Evolutionary conservation across 2,329 filamentous ascomycete species (phyloP).

Genomic region (Hymenoscyphus salicellus): DNA sequence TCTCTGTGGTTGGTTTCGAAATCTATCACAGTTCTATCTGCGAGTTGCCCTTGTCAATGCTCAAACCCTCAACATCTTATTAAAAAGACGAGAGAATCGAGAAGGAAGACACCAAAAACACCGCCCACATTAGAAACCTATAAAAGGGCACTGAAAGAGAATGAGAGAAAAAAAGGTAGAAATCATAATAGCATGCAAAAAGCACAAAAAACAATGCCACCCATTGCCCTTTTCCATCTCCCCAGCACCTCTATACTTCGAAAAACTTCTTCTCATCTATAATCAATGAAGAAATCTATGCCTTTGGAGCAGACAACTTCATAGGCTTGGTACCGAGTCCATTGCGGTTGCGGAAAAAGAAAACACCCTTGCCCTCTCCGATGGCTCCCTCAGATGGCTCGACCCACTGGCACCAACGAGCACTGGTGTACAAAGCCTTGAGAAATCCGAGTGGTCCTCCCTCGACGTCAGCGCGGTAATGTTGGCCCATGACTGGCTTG

Average conservation of each 20-base stretch:
- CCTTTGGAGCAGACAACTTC: constrained; percentile 21
- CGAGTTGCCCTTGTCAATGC: background rate
- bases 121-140: too few species aligned
- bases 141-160: too few species aligned
- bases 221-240: background rate
- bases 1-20: background rate
- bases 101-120: background rate
- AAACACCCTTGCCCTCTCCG: constrained; percentile 80
- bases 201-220: background rate
- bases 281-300: background rate
- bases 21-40: constrained; percentile 2
- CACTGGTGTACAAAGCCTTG: constrained; percentile 73
- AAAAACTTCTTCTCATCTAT: constrained; percentile 1
- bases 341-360: constrained; percentile 97
- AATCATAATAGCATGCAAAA: too few species aligned
- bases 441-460: constrained; percentile 82
- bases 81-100: background rate
- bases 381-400: constrained; percentile 81
- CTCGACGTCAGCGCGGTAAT: constrained; percentile 82
- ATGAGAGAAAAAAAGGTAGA: too few species aligned
- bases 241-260: background rate
- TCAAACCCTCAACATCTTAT: background rate
- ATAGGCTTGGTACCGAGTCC: constrained; percentile 59
- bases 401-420: constrained; percentile 93
- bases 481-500: constrained; percentile 88